Percentiles rank a stretch among this genome's conserved stretches.
phyloP scores from a whole-genome alignment of 108 stramenopile genomes.

The Pseudonitzschia pungens region DNA sequence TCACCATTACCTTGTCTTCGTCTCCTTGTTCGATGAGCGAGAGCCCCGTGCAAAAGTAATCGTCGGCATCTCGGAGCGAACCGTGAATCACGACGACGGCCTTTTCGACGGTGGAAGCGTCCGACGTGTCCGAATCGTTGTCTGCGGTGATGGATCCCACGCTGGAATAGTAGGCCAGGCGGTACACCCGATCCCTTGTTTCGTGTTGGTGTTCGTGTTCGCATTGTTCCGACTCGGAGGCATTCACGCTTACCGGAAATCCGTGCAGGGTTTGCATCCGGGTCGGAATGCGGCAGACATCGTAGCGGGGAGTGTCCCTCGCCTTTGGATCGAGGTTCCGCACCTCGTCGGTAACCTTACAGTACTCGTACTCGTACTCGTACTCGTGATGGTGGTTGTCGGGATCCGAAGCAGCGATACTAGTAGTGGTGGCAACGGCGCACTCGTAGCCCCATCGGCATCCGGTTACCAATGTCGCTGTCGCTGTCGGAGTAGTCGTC shows the following conservation, averaged over 20 bases:
- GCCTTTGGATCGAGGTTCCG: neutral
- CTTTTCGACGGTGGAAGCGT: constrained; percentile 1
- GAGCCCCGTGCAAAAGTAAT: constrained; percentile 66
- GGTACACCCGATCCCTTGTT: neutral
- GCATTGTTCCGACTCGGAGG: neutral
- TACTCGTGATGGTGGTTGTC: too few species aligned
- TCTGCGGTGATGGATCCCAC: constrained; percentile 18
- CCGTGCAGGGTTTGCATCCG: constrained; percentile 2
- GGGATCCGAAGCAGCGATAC: too few species aligned
- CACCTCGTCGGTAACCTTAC: constrained; percentile 12
- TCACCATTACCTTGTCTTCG: constrained; percentile 32
- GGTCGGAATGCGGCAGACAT: constrained; percentile 25
- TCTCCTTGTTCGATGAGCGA: constrained; percentile 30
- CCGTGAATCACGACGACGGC: constrained; percentile 71
- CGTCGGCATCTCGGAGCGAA: constrained; percentile 62
- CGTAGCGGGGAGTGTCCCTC: constrained; percentile 26
- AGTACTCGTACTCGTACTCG: neutral
- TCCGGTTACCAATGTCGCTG: too few species aligned
- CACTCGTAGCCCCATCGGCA: neutral
- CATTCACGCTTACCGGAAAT: constrained; percentile 18
- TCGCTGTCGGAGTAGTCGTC: too few species aligned
- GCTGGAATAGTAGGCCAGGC: constrained; percentile 28
- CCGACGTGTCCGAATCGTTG: too few species aligned
- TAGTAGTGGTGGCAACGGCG: neutral
- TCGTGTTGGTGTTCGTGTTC: constrained; percentile 10